Base-by-base conservation (phyloP, 495 filamentous ascomycete genomes). In the Trypethelium eluteriae region DNA sequence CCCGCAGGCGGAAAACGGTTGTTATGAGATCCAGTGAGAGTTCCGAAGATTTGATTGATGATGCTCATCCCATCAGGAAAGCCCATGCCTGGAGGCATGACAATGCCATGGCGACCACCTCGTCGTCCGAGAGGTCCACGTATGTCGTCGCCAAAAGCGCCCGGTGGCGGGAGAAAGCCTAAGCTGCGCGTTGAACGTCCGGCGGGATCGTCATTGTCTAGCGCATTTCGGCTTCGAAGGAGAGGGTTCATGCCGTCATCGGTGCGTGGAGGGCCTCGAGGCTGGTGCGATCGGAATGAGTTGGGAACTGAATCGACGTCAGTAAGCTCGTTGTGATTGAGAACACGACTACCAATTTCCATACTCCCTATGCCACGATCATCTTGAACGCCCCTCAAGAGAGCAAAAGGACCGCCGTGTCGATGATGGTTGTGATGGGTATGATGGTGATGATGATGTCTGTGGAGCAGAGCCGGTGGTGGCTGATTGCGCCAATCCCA, bases 181-280 rank as follows among this genome's bases (percentile, higher is more conserved):
- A 35, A 14, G 7, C 32, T 38, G 63, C 39, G 6, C 18, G 41
- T n/a, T 39, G 41, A 16, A 5, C 44, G 39, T 49, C n/a, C n/a
- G 18, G 63, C 53, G n/a, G 38, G 10, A 16, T 65, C 67, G 36
- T 44, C 63, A 16, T 62, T 64, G n/a, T 64, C 62, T 10, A 39
- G 46, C 38, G 61, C 16, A 34, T 64, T 66, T 39, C 57, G 65
- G 25, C 78, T 78, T 47, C 75, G 76, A 62, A 81, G 83, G 14
- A 96, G 80, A 62, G 92, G 92, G 72, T 96, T 96, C 3, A 82
- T 81, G 18, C 90, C 91, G 71, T 96, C 91, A 70, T 96, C 91
- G 50, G 81, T 82, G 14, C 76, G 76, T 38, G 79, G 70, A 3
- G 76, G 76, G 18, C 77, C 74, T 53, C 83, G 79, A 49, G 76